Evolutionary conservation across 805 yeast species (phyloP), one percentile per base, ranked within the genome.

Genomic region (Saccharomycopsis javanensis): DNA sequence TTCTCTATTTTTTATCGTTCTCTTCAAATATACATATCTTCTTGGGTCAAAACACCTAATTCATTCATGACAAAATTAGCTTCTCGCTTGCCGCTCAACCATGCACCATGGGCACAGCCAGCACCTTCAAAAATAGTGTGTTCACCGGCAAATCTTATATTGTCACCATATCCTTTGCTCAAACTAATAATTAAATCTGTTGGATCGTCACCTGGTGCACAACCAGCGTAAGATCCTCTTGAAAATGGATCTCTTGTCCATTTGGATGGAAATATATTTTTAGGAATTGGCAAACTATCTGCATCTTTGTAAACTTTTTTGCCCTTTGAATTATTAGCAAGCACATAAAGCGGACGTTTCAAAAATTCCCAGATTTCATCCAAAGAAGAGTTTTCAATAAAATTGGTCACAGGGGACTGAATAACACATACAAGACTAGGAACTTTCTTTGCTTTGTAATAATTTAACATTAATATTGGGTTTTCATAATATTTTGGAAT

Each of bases 41-140:
- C 63, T 34, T 60, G 61, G n/a, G 52, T 58, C 10, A 60, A 34
- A 6, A 53, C 20, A 3, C 79, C 63, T 11, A 61, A 15, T 20
- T 59, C 53, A 18, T 65, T 62, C 31, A 71, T 45, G 8, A 79
- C 70, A 55, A 66, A 69, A 3, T 64, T 64, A 0, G 82, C 83
- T 62, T 80, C 83, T 61, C 92, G 72, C 53, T 64, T 65, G 1
- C 92, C 97, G 64, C 92, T 85, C 60, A 74, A 72, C 81, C 88
- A 88, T 0, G 96, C 96, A 0, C 96, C 97, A 67, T 90, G 95
- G 4, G 86, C 94, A 63, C 96, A 90, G 0, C 97, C 97, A 15
- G 89, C 86, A 6, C 96, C 96, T 62, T 88, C 96, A 63, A 80
- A 71, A 23, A 82, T 80, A 0, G 96, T 86, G 67, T 90, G 96